A percentile compares a stretch with the other conserved stretches of the same genome.
Evolutionary conservation across 2,329 filamentous ascomycete species (phyloP).

Genomic region (Stemphylium vesicarium): DNA sequence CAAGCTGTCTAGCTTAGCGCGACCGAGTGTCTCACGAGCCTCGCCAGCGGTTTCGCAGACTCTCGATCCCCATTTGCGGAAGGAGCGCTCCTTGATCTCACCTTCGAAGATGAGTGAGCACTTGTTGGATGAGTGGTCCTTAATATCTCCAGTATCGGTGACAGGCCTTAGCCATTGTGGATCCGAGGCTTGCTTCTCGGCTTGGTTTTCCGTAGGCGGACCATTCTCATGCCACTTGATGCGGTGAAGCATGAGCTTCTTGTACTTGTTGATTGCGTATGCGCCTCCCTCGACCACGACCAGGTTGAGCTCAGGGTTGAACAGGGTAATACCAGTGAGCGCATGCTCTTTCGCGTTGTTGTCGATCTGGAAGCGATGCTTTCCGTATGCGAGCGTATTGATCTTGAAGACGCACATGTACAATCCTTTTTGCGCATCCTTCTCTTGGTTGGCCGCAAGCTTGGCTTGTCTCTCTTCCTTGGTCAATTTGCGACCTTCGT

Average conservation of each 20-base stretch:
- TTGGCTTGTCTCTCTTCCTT: constrained; percentile 90
- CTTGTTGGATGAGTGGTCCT: constrained; percentile 81
- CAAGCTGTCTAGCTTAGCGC: constrained; percentile 92
- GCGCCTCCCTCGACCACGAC: constrained; percentile 91
- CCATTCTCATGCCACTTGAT: constrained; percentile 95
- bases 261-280: constrained; percentile 82
- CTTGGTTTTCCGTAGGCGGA: constrained; percentile 65
- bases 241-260: constrained; percentile 90
- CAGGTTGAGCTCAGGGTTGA: constrained; percentile 87
- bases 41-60: constrained; percentile 93
- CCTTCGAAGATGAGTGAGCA: constrained; percentile 91
- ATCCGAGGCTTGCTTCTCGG: constrained; percentile 66
- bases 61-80: constrained; percentile 83
- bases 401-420: constrained; percentile 89
- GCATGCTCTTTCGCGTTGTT: constrained; percentile 89
- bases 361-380: constrained; percentile 91
- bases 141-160: constrained; percentile 77
- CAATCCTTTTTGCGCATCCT: constrained; percentile 86
- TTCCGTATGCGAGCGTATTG: constrained; percentile 85
- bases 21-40: constrained; percentile 78
- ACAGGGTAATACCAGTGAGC: constrained; percentile 87
- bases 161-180: constrained; percentile 79
- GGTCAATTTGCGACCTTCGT: constrained; percentile 84
- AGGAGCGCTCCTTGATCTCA: constrained; percentile 78
- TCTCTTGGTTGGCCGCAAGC: constrained; percentile 79